phyloP scores from a whole-genome alignment of 1,284 basidiomycete species.

The Naganishia liquefaciens region DNA sequence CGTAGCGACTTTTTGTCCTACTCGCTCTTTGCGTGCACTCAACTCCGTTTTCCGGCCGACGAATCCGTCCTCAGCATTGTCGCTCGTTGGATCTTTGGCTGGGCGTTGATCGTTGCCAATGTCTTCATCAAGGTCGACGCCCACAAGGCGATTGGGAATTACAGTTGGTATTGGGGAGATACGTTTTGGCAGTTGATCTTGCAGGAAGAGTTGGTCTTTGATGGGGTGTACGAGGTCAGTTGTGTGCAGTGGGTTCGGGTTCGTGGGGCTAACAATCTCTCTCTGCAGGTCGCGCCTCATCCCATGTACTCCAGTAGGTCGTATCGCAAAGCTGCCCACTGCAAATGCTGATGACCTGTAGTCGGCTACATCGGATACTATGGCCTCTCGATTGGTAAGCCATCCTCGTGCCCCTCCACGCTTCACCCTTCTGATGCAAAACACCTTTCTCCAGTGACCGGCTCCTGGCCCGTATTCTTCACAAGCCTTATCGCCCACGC shows the following conservation, averaged over 20 bases:
- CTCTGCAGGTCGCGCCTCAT: conserved; percentile 53
- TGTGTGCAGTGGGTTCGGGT: conserved; percentile 56
- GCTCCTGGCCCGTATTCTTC: conserved; percentile 85
- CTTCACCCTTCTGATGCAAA: neutral
- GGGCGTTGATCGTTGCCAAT: conserved; percentile 87
- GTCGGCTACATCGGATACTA: conserved; percentile 97
- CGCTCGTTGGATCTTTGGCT: conserved; percentile 83
- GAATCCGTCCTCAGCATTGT: conserved; percentile 73
- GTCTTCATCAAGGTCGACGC: conserved; percentile 98
- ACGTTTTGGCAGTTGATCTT: conserved; percentile 76
- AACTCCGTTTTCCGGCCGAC: conserved; percentile 76
- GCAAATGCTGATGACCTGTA: conserved; percentile 6
- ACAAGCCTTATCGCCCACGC: conserved; percentile 90
- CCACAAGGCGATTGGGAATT: conserved; percentile 87
- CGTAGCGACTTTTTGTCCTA: conserved; percentile 89
- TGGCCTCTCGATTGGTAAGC: conserved; percentile 67
- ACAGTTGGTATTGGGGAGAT: conserved; percentile 96
- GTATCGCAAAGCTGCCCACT: neutral
- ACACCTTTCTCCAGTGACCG: conserved; percentile 56
- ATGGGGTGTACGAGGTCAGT: conserved; percentile 83
- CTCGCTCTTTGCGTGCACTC: conserved; percentile 90
- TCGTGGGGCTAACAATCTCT: conserved; percentile 43
- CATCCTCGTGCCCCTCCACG: conserved; percentile 52
- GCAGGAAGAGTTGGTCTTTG: conserved; percentile 79
- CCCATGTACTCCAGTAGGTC: conserved; percentile 51